Evolutionary conservation across 164 flowering plant species (phyloP).

Genomic region (Protea cynaroides): DNA sequence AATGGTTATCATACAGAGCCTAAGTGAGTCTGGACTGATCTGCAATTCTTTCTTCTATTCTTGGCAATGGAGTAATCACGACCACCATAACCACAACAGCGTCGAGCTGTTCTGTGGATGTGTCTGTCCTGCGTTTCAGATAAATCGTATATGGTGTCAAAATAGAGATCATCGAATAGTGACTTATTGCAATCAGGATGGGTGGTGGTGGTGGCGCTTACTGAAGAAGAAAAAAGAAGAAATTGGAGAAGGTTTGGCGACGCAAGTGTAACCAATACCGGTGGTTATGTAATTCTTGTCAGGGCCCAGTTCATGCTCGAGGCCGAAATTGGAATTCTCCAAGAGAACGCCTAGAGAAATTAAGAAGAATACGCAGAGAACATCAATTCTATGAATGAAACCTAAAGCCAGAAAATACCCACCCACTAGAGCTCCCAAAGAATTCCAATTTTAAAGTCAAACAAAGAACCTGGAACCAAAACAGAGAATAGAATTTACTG

Average conservation of each 20-base stretch:
- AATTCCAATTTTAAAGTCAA: too few species aligned
- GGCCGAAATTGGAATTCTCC: constrained; percentile 86
- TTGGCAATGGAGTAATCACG: constrained; percentile 8
- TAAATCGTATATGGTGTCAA: constrained; percentile 52
- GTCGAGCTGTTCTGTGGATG: constrained; percentile 7
- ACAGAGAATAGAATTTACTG: too few species aligned
- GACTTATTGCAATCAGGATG: constrained; percentile 51
- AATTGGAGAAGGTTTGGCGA: neutral
- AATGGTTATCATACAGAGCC: too few species aligned
- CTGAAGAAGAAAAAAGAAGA: constrained; percentile 7
- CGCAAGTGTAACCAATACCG: neutral
- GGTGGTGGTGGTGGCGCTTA: constrained; percentile 8
- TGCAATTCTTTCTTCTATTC: constrained; percentile 31
- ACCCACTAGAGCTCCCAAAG: too few species aligned
- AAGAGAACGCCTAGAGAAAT: constrained; percentile 81
- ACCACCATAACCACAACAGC: constrained; percentile 8
- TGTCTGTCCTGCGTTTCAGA: constrained; percentile 31
- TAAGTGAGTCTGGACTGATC: constrained; percentile 48
- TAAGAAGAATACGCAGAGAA: too few species aligned
- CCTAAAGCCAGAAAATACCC: too few species aligned
- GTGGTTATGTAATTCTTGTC: constrained; percentile 34
- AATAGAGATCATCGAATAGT: constrained; percentile 71
- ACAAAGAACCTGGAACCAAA: too few species aligned
- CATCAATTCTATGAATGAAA: too few species aligned
- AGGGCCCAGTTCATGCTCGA: constrained; percentile 82